Conservation (phyloP, 23 red algal species). For the Gracilariopsis chorda region DNA sequence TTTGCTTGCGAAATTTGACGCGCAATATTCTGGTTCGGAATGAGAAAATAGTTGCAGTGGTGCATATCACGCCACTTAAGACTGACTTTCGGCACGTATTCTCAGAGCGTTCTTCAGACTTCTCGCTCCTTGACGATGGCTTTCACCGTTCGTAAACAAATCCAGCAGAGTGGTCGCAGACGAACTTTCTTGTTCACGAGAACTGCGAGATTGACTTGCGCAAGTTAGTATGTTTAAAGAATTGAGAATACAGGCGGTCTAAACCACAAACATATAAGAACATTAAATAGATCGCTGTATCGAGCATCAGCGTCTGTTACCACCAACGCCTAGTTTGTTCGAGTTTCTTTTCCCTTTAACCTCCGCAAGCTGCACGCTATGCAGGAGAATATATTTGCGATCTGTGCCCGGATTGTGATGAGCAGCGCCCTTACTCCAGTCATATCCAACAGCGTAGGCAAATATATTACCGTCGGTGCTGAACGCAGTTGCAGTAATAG, state of each 20-base stretch:
- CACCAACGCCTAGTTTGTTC: constrained; percentile 18
- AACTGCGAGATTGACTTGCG: no score
- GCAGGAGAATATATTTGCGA: constrained; percentile 85
- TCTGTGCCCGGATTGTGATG: constrained; percentile 57
- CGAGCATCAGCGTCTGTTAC: neutral
- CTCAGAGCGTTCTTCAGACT: no score
- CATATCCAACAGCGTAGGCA: constrained; percentile 94
- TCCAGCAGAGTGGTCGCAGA: no score
- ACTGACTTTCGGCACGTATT: no score
- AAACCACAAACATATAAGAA: neutral
- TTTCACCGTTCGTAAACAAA: no score
- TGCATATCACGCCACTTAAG: no score
- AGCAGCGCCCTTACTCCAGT: constrained; percentile 91
- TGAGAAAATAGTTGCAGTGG: no score
- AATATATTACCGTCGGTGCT: constrained; percentile 89
- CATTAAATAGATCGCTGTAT: neutral
- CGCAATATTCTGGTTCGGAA: no score
- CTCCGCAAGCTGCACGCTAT: constrained; percentile 84
- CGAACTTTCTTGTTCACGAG: no score
- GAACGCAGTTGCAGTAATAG: constrained; percentile 82
- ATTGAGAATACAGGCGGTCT: neutral
- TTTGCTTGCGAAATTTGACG: no score
- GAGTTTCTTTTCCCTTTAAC: constrained; percentile 60
- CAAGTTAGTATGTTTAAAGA: neutral
- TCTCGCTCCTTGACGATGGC: no score